These are phyloP conservation scores for Hymenoscyphus repandus DNA, from an alignment of 2,329 filamentous ascomycete species.

Conservation along the genomic window DNA sequence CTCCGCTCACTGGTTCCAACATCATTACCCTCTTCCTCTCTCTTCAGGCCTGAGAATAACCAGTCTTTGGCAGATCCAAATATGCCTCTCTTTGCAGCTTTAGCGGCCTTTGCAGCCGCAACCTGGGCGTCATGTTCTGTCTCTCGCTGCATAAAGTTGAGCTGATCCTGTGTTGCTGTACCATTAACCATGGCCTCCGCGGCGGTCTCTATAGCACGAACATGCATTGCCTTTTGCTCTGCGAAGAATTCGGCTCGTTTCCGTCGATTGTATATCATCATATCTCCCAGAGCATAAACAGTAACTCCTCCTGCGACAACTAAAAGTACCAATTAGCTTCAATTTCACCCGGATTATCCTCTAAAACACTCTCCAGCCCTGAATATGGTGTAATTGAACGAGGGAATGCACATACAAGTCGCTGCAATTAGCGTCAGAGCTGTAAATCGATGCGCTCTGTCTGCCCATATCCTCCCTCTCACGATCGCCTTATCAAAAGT, in stretches of 20 bases:
- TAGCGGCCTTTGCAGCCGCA: slow-evolving; percentile 16
- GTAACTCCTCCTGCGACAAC: slow-evolving; percentile 56
- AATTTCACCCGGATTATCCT: neutral
- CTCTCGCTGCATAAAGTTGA: slow-evolving; percentile 50
- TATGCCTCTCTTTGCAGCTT: slow-evolving; percentile 28
- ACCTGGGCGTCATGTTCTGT: slow-evolving; percentile 40
- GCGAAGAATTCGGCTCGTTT: slow-evolving; percentile 59
- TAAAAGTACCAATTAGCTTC: slow-evolving; percentile 26
- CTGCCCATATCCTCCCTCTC: slow-evolving; percentile 32
- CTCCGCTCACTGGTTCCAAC: slow-evolving; percentile 21
- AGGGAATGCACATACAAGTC: slow-evolving; percentile 25
- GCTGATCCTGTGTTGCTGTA: slow-evolving; percentile 43
- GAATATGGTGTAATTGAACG: neutral
- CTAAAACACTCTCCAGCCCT: neutral
- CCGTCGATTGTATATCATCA: slow-evolving; percentile 62
- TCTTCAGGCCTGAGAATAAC: slow-evolving; percentile 32
- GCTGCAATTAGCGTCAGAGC: slow-evolving; percentile 30
- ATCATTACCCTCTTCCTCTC: slow-evolving; percentile 26
- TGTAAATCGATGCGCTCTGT: slow-evolving; percentile 32
- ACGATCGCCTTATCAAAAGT: slow-evolving; percentile 29
- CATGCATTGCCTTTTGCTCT: slow-evolving; percentile 38
- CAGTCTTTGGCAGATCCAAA: slow-evolving; percentile 26
- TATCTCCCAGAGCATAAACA: slow-evolving; percentile 58
- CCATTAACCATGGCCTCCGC: slow-evolving; percentile 37
- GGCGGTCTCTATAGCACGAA: slow-evolving; percentile 40